Evolutionary conservation across 768 basidiomycete genomes (phyloP).

Genomic region (Lactarius sp.): DNA sequence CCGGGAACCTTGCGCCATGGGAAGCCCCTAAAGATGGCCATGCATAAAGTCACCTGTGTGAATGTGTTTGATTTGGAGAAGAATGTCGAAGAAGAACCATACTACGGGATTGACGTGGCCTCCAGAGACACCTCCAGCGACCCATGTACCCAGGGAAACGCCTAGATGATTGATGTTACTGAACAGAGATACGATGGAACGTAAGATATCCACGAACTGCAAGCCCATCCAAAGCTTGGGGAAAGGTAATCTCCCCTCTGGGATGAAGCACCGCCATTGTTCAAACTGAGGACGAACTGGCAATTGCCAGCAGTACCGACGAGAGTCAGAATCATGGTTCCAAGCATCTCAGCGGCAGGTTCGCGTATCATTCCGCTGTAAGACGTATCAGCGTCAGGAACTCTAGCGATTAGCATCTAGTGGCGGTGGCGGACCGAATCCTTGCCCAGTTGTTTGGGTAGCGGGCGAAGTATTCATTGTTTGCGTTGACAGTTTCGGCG

Average conservation of each 20-base stretch:
- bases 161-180: conserved; percentile 32
- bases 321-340: conserved; percentile 28
- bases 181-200: neutral
- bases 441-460: conserved; percentile 19
- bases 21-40: conserved; percentile 36
- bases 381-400: neutral
- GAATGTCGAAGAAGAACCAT: neutral
- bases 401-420: neutral
- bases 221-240: conserved; percentile 26
- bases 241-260: conserved; percentile 27
- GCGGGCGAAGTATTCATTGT: conserved; percentile 8
- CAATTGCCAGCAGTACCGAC: conserved; percentile 26
- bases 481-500: neutral
- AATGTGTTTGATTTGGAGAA: neutral
- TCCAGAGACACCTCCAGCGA: conserved; percentile 60
- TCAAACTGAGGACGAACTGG: conserved; percentile 16
- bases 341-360: conserved; percentile 28
- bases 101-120: conserved; percentile 49
- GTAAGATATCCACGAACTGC: conserved; percentile 17
- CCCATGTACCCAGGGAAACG: conserved; percentile 64
- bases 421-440: conserved; percentile 12
- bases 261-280: conserved; percentile 23
- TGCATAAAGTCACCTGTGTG: conserved; percentile 56
- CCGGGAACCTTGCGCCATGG: conserved; percentile 73
- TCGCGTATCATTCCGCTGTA: neutral